Evolutionary conservation across 2,329 filamentous ascomycete species (phyloP), one percentile per base, ranked within the genome.

Genomic region (Xylariaceae sp.): DNA sequence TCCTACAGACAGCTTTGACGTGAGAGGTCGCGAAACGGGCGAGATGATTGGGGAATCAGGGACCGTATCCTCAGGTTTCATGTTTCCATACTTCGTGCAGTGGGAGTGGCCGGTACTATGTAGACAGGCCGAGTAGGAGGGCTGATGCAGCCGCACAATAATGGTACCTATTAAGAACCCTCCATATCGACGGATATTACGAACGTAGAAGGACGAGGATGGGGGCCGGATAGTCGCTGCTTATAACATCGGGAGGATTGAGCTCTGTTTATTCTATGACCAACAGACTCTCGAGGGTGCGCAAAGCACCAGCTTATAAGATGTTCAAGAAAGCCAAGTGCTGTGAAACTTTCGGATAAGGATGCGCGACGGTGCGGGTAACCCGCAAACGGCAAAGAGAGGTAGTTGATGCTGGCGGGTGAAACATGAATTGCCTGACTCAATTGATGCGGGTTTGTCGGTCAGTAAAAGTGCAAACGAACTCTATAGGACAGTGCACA

Each of bases 81-180:
- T 50, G 49, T 56, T 53, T 26, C 26, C 53, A n/a, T n/a, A n/a
- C n/a, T n/a, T n/a, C 42, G 46, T 39, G 21, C 18, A 16, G 26
- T 13, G 32, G 13, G 6, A 15, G 26, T 26, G 26, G 26, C 26
- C 26, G 8, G 26, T 26, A 26, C n/a, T n/a, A n/a, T n/a, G n/a
- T n/a, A 26, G 26, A 26, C 26, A n/a, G n/a, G 4, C 26, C 13
- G 32, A 34, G 32, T 34, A 3, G 29, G 37, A 37, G 34, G 32
- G 47, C 41, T 46, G 41, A 46, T 40, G 42, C 52, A 51, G 52
- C 51, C 51, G 45, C 49, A 13, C 32, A 34, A 34, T 34, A 10
- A n/a, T n/a, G 6, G 32, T 34, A n/a, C n/a, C n/a, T n/a, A n/a
- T 34, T 12, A 15, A 4, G 9, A 34, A 7, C 13, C 10, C 32